Conservation (phyloP, 495 filamentous ascomycete genomes). For the Talaromyces ruber region DNA sequence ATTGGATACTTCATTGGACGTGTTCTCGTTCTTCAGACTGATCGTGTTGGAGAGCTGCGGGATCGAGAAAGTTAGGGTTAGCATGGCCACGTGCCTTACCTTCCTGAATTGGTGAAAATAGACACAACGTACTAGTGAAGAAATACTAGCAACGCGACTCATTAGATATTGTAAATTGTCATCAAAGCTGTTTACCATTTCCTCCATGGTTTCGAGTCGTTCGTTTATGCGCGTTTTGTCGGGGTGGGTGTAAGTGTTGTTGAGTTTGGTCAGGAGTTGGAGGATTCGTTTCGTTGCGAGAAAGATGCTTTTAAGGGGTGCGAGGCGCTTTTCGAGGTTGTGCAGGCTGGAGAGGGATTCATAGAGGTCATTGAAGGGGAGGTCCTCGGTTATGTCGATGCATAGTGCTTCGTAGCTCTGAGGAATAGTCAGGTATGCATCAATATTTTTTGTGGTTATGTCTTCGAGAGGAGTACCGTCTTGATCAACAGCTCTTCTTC, state of each 20-base stretch:
- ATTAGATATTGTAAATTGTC: not conserved
- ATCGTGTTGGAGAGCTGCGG: not conserved
- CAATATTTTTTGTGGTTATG: not conserved
- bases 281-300: not conserved
- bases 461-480: too few species aligned
- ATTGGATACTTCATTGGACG: not conserved
- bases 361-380: not conserved
- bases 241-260: not conserved
- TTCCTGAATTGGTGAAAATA: not conserved
- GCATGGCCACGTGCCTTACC: not conserved
- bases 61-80: not conserved
- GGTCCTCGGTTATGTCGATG: not conserved
- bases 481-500: not conserved
- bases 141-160: not conserved
- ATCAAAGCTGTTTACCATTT: not conserved
- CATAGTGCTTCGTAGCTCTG: not conserved
- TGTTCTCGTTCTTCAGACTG: not conserved
- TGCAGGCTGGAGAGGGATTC: not conserved
- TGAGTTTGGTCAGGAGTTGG: not conserved
- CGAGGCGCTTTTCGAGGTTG: not conserved
- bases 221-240: not conserved
- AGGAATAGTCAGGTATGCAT: not conserved
- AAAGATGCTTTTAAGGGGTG: not conserved
- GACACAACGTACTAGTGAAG: not conserved
- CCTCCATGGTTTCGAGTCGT: not conserved